Base-by-base conservation (phyloP, 768 basidiomycete species). In the Nidularia pulvinata region DNA sequence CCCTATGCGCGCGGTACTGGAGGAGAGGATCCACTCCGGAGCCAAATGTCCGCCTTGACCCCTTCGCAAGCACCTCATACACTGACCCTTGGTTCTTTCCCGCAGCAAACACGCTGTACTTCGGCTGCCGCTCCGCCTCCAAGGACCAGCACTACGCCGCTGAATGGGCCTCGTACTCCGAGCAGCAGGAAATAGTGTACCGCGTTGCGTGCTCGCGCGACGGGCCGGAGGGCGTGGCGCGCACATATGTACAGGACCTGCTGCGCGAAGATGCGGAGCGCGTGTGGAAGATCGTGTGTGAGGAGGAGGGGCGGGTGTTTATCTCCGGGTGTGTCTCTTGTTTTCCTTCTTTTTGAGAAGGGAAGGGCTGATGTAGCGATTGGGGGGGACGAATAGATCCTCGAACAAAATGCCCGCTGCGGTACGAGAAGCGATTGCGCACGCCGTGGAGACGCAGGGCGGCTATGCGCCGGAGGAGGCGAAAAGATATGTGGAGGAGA, bases 371-470 rank as follows among this genome's bases (percentile, higher is more conserved):
- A 48, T 42, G 33, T 16, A 45, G 36, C n/a, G n/a, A n/a, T n/a
- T n/a, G n/a, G n/a, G n/a, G n/a, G n/a, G n/a, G n/a, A n/a, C n/a
- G 54, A n/a, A 30, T 50, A 98, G 95, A 22, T 95, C 96, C 0
- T 91, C 95, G 1, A 96, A 95, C 67, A 92, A 96, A 65, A 98
- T 98, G 95, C 96, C 97, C 2, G 77, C 83, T 7, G 89, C 84
- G 0, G 95, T 98, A 11, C 88, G 86, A 59, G 83, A 81, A n/a
- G 86, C 90, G 0, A 66, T 98, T 3, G 76, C 68, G 45, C 67
- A 75, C 39, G 78, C 82, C 2, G 77, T 78, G 25, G 71, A 77
- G 59, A 69, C 55, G 10, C 70, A 76, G 30, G 89, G 91, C 0
- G 71, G 69, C 5, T 70, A 79, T 62, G 68, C 78, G 1, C 66